phyloP scores from a whole-genome alignment of 352 stramenopile genomes.

The Globisporangium canariense region DNA sequence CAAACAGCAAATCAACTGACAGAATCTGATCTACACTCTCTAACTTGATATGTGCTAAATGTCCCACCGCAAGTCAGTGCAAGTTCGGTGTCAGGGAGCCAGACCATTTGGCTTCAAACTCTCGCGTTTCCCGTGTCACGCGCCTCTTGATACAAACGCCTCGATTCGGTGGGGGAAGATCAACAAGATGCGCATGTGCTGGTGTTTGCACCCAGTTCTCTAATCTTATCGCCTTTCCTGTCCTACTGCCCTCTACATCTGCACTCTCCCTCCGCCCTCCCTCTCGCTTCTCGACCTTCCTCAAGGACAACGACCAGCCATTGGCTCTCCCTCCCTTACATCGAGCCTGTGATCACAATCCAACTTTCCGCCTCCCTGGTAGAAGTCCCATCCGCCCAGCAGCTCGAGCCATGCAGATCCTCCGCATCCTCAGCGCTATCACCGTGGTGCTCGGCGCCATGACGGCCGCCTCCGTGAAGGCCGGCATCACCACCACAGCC shows the following conservation, averaged over 20 bases:
- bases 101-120: not conserved
- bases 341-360: not conserved
- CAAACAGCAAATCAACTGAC: not conserved
- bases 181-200: not conserved
- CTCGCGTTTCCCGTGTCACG: no score
- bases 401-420: conserved; percentile 13
- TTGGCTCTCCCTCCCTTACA: not conserved
- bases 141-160: not conserved
- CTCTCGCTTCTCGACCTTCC: not conserved
- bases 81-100: not conserved
- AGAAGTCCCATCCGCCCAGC: conserved; percentile 10
- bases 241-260: not conserved
- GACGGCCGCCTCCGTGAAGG: not conserved
- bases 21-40: not conserved
- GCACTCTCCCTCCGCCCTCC: no score
- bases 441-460: conserved; percentile 7
- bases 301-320: no score
- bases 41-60: not conserved
- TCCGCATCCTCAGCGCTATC: conserved; percentile 16
- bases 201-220: not conserved
- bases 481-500: no score
- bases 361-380: conserved; percentile 12
- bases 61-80: not conserved
- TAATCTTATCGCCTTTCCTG: not conserved
- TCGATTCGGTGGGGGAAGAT: conserved; percentile 2